Percentiles rank a stretch among this genome's conserved stretches.
phyloP scores from a whole-genome alignment of 2,329 filamentous ascomycete species.

The Onygena corvina region DNA sequence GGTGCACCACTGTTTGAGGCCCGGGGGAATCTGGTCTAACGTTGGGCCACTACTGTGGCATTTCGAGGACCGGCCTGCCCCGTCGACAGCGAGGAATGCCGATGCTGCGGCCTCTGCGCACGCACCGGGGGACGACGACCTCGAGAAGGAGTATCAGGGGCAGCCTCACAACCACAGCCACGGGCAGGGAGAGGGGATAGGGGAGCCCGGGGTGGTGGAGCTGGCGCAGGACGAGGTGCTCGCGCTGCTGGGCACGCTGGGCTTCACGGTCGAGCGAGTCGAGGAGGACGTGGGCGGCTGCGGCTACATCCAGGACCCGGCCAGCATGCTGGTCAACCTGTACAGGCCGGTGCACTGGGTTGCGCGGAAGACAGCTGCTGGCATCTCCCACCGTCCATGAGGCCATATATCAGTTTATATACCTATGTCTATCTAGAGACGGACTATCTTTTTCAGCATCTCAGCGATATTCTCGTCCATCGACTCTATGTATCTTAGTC shows the following conservation, averaged over 20 bases:
- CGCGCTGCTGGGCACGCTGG: slow-evolving; percentile 57
- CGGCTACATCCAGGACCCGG: slow-evolving; percentile 75
- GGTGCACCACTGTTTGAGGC: slow-evolving; percentile 62
- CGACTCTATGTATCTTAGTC: background rate
- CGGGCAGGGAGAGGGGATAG: slow-evolving; percentile 41
- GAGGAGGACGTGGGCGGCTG: slow-evolving; percentile 40
- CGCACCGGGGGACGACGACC: slow-evolving; percentile 33
- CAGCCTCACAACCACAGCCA: background rate
- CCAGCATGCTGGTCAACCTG: slow-evolving; percentile 74
- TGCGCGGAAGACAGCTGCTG: slow-evolving; percentile 71
- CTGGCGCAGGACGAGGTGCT: slow-evolving; percentile 81
- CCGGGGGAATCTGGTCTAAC: slow-evolving; percentile 76
- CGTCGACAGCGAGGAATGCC: slow-evolving; percentile 11
- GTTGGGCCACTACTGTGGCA: slow-evolving; percentile 90
- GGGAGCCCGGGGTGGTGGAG: slow-evolving; percentile 81
- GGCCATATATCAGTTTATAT: too few relatives aligned
- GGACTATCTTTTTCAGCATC: background rate
- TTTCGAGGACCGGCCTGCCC: slow-evolving; percentile 62
- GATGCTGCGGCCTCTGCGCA: slow-evolving; percentile 38
- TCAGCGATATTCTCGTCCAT: background rate
- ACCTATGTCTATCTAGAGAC: background rate
- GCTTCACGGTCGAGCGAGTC: slow-evolving; percentile 60
- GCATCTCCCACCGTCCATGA: too few relatives aligned
- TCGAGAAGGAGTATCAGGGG: slow-evolving; percentile 37
- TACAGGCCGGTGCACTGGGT: slow-evolving; percentile 80